Percentiles rank a stretch among this genome's conserved stretches.
These are phyloP conservation scores for Parietaria judaica DNA, from an alignment of 306 rosid species.

Conservation along the genomic window DNA sequence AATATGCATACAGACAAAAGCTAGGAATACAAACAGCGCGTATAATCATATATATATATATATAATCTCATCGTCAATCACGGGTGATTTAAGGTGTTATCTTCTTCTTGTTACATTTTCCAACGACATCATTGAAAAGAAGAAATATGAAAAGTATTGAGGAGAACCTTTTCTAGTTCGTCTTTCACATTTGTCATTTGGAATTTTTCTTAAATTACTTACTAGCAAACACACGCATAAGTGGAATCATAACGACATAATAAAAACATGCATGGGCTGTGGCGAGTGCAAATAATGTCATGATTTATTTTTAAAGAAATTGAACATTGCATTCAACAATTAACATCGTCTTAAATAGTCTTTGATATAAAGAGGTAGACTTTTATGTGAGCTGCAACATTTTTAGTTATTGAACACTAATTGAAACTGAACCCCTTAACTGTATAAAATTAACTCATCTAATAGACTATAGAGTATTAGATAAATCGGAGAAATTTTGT, in stretches of 20 bases:
- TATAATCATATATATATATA: not conserved
- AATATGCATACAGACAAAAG: not conserved
- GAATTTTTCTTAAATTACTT: not conserved
- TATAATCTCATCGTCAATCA: slow-evolving; percentile 31
- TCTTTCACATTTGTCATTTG: slow-evolving; percentile 7
- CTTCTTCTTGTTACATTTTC: slow-evolving; percentile 5
- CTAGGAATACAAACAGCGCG: not conserved
- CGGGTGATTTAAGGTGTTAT: slow-evolving; percentile 6
- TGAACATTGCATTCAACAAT: no score
- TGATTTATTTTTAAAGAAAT: not conserved
- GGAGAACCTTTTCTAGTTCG: not conserved
- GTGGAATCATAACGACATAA: not conserved
- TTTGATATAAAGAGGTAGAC: no score
- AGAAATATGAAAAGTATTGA: not conserved
- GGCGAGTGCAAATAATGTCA: not conserved
- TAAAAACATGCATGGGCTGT: no score
- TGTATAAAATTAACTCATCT: no score
- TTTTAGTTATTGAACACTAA: no score
- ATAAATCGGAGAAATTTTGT: no score
- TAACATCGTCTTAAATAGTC: no score
- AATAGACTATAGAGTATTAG: no score
- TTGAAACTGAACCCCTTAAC: no score
- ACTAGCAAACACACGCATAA: not conserved
- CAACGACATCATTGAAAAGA: not conserved
- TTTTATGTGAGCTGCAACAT: no score